These are phyloP conservation scores for Carex pumila DNA, from an alignment of 176 grass and related monocot species.

Conservation along the genomic window DNA sequence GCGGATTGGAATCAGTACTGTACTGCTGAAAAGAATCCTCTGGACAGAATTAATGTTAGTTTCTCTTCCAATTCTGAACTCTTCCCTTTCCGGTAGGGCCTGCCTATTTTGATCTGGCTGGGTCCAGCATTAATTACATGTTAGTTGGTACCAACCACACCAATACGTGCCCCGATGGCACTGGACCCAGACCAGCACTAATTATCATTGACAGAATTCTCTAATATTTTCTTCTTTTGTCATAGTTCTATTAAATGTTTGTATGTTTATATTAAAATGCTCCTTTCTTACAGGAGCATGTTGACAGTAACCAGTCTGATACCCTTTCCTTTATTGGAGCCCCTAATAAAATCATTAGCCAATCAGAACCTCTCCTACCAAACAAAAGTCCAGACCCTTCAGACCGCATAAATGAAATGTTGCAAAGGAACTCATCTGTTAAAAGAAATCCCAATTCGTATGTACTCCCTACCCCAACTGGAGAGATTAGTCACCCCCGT, in stretches of 20 bases:
- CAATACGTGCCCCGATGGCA: background rate
- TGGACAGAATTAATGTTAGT: background rate
- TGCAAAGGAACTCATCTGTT: conserved; percentile 35
- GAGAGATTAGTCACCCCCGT: conserved; percentile 9
- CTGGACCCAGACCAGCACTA: background rate
- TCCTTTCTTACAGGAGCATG: conserved; percentile 49
- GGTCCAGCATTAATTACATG: background rate
- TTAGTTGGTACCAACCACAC: background rate
- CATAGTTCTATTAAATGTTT: background rate
- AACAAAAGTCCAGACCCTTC: conserved; percentile 61
- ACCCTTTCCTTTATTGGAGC: conserved; percentile 32
- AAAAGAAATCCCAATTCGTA: conserved; percentile 83
- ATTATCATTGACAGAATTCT: background rate
- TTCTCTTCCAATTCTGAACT: background rate
- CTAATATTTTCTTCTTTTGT: background rate
- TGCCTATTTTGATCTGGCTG: background rate
- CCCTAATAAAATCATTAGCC: conserved; percentile 44
- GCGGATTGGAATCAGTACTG: background rate
- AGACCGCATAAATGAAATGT: conserved; percentile 55
- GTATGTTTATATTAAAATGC: background rate
- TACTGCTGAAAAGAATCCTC: background rate
- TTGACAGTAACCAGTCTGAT: conserved; percentile 53
- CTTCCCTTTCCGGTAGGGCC: background rate
- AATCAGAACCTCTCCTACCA: conserved; percentile 69
- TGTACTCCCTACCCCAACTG: conserved; percentile 71